Percentiles rank a stretch among this genome's conserved stretches.
Evolutionary conservation across 192 early-diverging fungal species (phyloP).

Genomic region (Coemansia sp.): DNA sequence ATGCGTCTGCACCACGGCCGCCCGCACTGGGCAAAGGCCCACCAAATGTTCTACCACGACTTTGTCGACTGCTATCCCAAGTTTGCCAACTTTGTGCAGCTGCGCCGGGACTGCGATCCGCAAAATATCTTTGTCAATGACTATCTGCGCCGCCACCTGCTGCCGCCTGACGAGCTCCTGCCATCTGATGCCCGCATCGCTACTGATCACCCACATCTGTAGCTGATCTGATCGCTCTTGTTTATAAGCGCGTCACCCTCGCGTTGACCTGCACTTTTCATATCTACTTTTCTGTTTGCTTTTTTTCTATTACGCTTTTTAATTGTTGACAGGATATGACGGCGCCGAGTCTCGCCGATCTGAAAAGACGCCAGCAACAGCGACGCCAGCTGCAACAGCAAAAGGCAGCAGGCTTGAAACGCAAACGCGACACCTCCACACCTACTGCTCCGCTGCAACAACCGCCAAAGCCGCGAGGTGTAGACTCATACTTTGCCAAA

Average conservation of each 20-base stretch:
- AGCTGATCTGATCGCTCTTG: conserved; percentile 3
- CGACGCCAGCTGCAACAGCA: conserved; percentile 25
- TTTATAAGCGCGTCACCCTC: not conserved
- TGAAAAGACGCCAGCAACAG: conserved; percentile 44
- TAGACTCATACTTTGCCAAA: conserved; percentile 21
- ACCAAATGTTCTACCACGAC: conserved; percentile 58
- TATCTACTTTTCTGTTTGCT: conserved; percentile 4
- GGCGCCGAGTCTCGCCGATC: conserved; percentile 25
- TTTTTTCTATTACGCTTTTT: conserved; percentile 2
- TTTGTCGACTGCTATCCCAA: conserved; percentile 63
- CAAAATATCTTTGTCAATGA: conserved; percentile 70
- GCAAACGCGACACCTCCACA: conserved; percentile 21
- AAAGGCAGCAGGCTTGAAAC: conserved; percentile 12
- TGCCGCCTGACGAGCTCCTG: conserved; percentile 28
- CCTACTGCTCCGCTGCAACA: not conserved
- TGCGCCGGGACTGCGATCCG: conserved; percentile 65
- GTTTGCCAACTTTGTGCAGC: conserved; percentile 58
- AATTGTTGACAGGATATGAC: conserved; percentile 3
- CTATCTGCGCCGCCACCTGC: conserved; percentile 64
- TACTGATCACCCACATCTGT: conserved; percentile 3
- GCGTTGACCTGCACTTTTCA: not conserved
- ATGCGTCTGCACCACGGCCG: conserved; percentile 66
- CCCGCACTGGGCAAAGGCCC: conserved; percentile 80
- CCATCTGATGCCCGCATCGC: not conserved
- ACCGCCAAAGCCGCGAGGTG: conserved; percentile 5